Conservation (phyloP, 2,329 filamentous ascomycete genomes). For the Diaporthe vaccinii region DNA sequence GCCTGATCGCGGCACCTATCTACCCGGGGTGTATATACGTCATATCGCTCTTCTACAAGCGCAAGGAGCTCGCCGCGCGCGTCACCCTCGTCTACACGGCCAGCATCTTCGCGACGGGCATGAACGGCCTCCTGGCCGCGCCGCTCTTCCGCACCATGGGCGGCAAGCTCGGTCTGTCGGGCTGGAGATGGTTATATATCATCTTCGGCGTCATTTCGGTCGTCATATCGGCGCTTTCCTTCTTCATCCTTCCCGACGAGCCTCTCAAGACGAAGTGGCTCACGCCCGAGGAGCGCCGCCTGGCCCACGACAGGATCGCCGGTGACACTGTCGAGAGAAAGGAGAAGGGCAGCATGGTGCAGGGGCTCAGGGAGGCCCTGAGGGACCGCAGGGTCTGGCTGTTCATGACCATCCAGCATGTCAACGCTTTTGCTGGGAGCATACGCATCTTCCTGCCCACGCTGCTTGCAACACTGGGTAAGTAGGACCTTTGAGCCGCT, state of each 20-base stretch:
- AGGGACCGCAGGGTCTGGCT: constrained; percentile 22
- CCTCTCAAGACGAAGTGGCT: constrained; percentile 56
- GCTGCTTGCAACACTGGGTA: constrained; percentile 55
- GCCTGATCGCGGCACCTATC: constrained; percentile 74
- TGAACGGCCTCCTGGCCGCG: constrained; percentile 13
- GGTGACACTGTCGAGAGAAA: not conserved
- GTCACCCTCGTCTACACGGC: constrained; percentile 16
- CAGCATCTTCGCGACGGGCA: constrained; percentile 23
- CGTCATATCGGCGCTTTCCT: constrained; percentile 28
- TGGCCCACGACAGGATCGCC: constrained; percentile 49
- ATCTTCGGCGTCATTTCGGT: not conserved
- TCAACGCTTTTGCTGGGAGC: constrained; percentile 43
- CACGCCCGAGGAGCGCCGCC: constrained; percentile 55
- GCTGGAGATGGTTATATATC: not conserved
- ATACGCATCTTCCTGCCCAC: constrained; percentile 49
- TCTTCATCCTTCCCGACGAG: constrained; percentile 52
- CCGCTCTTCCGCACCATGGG: constrained; percentile 10
- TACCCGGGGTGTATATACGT: constrained; percentile 49
- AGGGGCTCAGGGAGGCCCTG: constrained; percentile 1
- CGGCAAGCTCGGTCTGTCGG: not conserved
- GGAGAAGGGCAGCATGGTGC: not conserved
- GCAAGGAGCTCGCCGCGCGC: constrained; percentile 16
- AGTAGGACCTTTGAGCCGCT: not conserved
- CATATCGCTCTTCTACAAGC: constrained; percentile 24
- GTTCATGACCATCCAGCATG: constrained; percentile 21